phyloP scores from a whole-genome alignment of 495 filamentous ascomycete species.

The Aspergillus homomorphus region DNA sequence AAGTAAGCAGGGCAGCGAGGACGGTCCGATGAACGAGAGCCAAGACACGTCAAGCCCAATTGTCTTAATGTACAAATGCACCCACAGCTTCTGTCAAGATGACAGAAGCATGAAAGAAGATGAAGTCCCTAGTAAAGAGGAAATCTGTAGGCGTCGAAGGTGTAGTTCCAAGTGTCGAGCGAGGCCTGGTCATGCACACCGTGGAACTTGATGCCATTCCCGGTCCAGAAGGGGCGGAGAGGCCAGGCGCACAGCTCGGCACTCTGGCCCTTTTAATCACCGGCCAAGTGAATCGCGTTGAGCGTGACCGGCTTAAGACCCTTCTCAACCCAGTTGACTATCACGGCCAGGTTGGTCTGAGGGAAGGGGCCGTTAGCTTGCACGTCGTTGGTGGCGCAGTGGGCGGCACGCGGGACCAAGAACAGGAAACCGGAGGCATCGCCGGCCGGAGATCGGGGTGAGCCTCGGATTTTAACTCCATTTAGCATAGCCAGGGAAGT shows the following conservation, averaged over 20 bases:
- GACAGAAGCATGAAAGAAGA: neutral
- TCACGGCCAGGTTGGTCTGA: constrained; percentile 35
- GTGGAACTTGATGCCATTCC: constrained; percentile 19
- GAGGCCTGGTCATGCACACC: constrained; percentile 45
- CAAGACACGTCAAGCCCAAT: too few relatives aligned
- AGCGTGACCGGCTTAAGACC: constrained; percentile 32
- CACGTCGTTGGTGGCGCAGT: constrained; percentile 41
- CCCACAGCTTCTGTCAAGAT: constrained; percentile 1
- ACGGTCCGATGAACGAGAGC: too few relatives aligned
- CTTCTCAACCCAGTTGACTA: constrained; percentile 50
- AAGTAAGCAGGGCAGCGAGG: too few relatives aligned
- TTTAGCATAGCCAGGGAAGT: too few relatives aligned
- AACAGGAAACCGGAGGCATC: constrained; percentile 51
- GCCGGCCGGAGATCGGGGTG: too few relatives aligned
- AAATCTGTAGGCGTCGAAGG: constrained; percentile 20
- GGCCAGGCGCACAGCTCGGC: constrained; percentile 45
- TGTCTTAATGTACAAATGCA: constrained; percentile 4
- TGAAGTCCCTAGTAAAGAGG: neutral
- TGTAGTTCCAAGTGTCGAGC: constrained; percentile 38
- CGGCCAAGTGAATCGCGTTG: constrained; percentile 28
- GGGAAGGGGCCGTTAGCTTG: constrained; percentile 47
- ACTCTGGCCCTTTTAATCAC: constrained; percentile 28
- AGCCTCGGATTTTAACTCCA: too few relatives aligned
- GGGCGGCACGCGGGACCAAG: constrained; percentile 48
- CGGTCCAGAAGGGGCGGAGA: constrained; percentile 40